phyloP scores from a whole-genome alignment of 495 filamentous ascomycete genomes.

The Penicillium steckii region DNA sequence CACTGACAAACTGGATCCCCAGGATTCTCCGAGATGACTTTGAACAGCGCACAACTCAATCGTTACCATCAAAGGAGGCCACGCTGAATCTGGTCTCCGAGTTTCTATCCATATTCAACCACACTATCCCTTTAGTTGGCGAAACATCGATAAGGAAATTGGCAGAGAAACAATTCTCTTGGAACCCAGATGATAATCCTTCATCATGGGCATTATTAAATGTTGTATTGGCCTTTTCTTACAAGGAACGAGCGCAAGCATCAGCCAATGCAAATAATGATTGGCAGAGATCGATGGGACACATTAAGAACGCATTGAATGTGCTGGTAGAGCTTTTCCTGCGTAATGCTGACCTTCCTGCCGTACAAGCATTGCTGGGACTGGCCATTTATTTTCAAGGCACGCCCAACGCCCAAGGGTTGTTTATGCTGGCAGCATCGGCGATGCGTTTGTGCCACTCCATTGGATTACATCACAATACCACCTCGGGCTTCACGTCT shows the following conservation, averaged over 20 bases:
- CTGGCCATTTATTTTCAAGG: slow-evolving; percentile 22
- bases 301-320: slow-evolving; percentile 22
- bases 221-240: slow-evolving; percentile 21
- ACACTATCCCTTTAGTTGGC: slow-evolving; percentile 8
- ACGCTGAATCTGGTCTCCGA: slow-evolving; percentile 10
- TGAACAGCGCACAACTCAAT: slow-evolving; percentile 12
- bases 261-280: slow-evolving; percentile 3
- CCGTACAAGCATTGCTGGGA: slow-evolving; percentile 20
- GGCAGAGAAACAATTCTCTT: slow-evolving; percentile 16
- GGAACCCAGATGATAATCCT: slow-evolving; percentile 20
- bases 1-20: slow-evolving; percentile 15
- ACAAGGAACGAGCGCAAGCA: slow-evolving; percentile 15
- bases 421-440: slow-evolving; percentile 18
- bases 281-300: slow-evolving; percentile 16
- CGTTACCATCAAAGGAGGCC: slow-evolving; percentile 6
- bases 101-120: slow-evolving; percentile 16
- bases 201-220: slow-evolving; percentile 23
- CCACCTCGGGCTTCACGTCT: slow-evolving; percentile 1
- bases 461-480: slow-evolving; percentile 20
- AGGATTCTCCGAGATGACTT: slow-evolving; percentile 8
- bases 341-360: slow-evolving; percentile 13
- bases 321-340: slow-evolving; percentile 16
- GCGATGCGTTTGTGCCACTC: slow-evolving; percentile 22
- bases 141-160: slow-evolving; percentile 4
- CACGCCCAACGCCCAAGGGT: slow-evolving; percentile 21